Percentiles rank a stretch among this genome's conserved stretches.
Evolutionary conservation across 371 early-diverging fungal genomes (phyloP).

Genomic region (Zychaea mexicana): DNA sequence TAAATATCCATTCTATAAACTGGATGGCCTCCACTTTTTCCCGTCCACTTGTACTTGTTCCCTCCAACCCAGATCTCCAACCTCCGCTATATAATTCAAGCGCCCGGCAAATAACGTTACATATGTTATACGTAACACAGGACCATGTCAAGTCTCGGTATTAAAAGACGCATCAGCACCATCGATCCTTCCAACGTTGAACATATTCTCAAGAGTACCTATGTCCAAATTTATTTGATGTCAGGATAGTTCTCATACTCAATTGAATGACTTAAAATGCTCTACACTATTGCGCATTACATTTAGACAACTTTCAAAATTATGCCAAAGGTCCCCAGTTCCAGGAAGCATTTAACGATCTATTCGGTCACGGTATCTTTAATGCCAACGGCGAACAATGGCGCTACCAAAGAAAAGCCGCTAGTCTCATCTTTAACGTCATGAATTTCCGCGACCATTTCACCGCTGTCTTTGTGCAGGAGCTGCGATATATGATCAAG

Average conservation of each 20-base stretch:
- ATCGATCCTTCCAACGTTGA: conserved; percentile 31
- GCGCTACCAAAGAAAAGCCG: conserved; percentile 63
- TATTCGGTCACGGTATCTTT: conserved; percentile 73
- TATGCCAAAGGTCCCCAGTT: conserved; percentile 49
- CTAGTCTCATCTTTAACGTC: conserved; percentile 63
- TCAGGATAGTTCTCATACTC: no score
- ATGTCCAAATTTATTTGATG: no score
- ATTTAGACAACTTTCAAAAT: conserved; percentile 48
- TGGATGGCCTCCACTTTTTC: no score
- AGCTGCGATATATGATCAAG: conserved; percentile 24
- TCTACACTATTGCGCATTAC: not conserved
- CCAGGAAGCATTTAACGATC: conserved; percentile 29
- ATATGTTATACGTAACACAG: no score
- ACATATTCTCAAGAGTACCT: conserved; percentile 27
- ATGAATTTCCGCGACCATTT: conserved; percentile 66
- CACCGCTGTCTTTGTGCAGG: conserved; percentile 43
- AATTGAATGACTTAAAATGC: no score
- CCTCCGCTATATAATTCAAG: no score
- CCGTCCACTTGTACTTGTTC: no score
- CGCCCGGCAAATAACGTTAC: no score
- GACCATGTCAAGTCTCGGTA: conserved; percentile 26
- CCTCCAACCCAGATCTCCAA: no score
- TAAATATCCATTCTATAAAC: no score
- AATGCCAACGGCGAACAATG: conserved; percentile 63
- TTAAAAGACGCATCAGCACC: conserved; percentile 20